Conservation (phyloP, 768 basidiomycete genomes). For the Mycena galopus region DNA sequence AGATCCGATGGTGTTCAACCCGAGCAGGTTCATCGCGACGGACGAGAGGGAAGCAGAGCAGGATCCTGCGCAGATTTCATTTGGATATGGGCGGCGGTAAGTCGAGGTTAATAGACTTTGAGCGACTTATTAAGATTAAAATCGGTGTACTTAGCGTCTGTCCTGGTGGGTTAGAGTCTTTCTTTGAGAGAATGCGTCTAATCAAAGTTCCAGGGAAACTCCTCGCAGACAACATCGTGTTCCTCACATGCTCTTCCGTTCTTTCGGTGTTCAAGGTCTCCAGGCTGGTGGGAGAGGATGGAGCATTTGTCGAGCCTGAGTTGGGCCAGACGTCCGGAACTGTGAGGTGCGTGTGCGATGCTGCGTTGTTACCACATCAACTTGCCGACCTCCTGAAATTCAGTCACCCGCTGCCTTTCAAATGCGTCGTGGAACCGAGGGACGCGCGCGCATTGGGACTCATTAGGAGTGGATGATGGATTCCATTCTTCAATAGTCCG, state of each 20-base stretch:
- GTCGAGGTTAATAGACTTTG: neutral
- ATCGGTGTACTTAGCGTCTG: conserved; percentile 9
- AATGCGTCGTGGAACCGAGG: conserved; percentile 19
- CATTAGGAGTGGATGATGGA: conserved; percentile 3
- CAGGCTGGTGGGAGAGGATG: conserved; percentile 8
- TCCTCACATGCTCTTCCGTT: conserved; percentile 19
- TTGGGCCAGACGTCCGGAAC: conserved; percentile 18
- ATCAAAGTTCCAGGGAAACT: conserved; percentile 1
- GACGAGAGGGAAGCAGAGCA: neutral
- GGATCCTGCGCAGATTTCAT: conserved; percentile 17
- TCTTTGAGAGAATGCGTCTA: neutral
- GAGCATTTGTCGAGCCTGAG: neutral
- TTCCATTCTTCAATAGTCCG: too few relatives aligned
- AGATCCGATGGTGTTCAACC: conserved; percentile 30
- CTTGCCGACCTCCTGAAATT: neutral
- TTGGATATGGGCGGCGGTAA: conserved; percentile 32
- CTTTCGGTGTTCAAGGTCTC: conserved; percentile 25
- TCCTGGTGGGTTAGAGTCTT: neutral
- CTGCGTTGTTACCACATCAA: too few relatives aligned
- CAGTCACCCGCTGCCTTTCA: conserved; percentile 19
- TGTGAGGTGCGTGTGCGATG: conserved; percentile 6
- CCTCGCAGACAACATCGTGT: conserved; percentile 12
- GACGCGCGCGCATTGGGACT: neutral
- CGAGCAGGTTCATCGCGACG: conserved; percentile 25
- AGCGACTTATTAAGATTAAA: neutral